Base-by-base conservation (phyloP, 371 early-diverging fungal genomes). In the Mortierella polycephala region DNA sequence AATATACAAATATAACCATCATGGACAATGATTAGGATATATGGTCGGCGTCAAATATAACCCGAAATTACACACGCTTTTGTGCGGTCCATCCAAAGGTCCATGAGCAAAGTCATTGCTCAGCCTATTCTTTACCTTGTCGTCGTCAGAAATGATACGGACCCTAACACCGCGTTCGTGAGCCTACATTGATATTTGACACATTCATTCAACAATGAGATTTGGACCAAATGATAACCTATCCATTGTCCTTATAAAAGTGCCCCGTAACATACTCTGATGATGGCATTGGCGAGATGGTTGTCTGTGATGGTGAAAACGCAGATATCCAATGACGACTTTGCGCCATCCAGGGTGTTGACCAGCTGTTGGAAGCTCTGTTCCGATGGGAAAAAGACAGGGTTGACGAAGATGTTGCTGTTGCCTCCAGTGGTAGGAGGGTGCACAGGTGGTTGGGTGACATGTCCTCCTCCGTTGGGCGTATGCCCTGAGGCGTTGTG, bases 291-390 rank as follows among this genome's bases (percentile, higher is more conserved):
- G 37, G 89, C 87, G 5, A 87, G 84, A 7, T 85, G 85, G 55
- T 87, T 84, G 57, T 89, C 89, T 7, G 89, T 89, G 66, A 89
- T 70, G 44, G 87, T 87, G 69, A 83, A 89, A 12, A 89, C 84
- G 66, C 87, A 86, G 20, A 89, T 83, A 70, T 84, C 81, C 46
- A 89, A 63, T 0, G 89, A 77, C 64, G 81, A 69, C 63, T 87
- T 72, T 40, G 88, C 86, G 18, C 80, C 73, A 18, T 83, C 81
- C 57, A 88, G 64, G 9, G 86, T 86, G 63, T 84, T 72, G 58
- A 84, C 62, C 64, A 88, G 76, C 40, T 74, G 69, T 74, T 87
- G 70, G 60, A 77, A 77, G 71, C 66, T 77, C 39, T 77, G 69
- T 49, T 86, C 86, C n/a, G 85, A 85, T 12, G 86, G 86, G 83